These are phyloP conservation scores for Cladophialophora exuberans DNA, from an alignment of 2,329 filamentous ascomycete genomes.

Conservation along the genomic window DNA sequence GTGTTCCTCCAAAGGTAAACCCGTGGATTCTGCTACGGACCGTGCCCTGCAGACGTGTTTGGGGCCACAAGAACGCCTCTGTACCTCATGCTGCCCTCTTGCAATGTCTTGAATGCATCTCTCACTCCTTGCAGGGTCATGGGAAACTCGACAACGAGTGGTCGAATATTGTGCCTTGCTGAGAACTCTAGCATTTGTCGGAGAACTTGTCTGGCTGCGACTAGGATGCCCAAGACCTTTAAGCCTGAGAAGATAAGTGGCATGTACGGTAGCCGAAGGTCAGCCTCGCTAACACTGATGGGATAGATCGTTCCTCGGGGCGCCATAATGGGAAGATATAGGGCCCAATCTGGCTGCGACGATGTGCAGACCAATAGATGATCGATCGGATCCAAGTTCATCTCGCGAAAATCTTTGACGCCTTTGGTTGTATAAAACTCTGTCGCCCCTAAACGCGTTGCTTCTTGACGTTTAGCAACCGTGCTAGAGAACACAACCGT, in stretches of 20 bases:
- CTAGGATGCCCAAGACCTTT: neutral
- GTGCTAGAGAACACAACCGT: neutral
- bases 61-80: neutral
- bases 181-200: neutral
- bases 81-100: neutral
- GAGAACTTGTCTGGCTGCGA: neutral
- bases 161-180: neutral
- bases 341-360: neutral
- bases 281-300: neutral
- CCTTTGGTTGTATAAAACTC: no score
- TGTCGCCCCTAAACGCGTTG: neutral
- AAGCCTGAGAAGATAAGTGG: neutral
- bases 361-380: neutral
- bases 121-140: neutral
- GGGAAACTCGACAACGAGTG: neutral
- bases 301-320: neutral
- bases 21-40: no score
- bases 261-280: neutral
- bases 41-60: no score
- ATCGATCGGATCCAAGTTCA: neutral
- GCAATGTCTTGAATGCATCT: neutral
- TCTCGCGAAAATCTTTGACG: neutral
- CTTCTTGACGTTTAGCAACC: neutral
- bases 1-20: no score
- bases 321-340: neutral